Evolutionary conservation across 305 asterid species (phyloP), one percentile per base, ranked within the genome.

Genomic region (Solanum chacoense): DNA sequence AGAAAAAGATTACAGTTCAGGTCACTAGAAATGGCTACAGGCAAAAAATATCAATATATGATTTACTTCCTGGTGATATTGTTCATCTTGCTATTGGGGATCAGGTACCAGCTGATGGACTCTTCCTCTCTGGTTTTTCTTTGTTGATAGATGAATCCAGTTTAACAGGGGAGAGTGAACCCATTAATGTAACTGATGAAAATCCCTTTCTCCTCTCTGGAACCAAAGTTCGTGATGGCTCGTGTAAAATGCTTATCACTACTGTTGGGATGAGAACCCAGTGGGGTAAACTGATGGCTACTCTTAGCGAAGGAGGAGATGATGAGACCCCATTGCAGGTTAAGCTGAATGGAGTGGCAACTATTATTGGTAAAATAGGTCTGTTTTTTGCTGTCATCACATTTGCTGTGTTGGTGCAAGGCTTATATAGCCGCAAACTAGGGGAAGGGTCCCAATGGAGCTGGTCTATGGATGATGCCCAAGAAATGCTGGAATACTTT

Each of bases 191-290:
- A 89, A 91, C 96, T 10, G 85, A 95, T 35, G 94, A 91, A 89
- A 93, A 95, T 84, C 98, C 99, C 14, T 97, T 97, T 91, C 98
- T 97, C 89, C 94, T 95, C 14, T 97, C 99, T 65, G 99, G 99
- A 90, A 96, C 99, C 87, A 97, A 97, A 91, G 99, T 97, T 79
- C 98, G 95, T 89, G 98, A 97, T 90, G 99, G 99, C 14, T 97
- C 98, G 7, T 95, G 98, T 92, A 97, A 94, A 91, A 97, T 97
- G 99, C 93, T 97, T 74, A 93, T 97, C 76, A 96, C 98, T 87
- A 95, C 98, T 35, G 99, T 97, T 76, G 99, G 99, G 92, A 96
- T 96, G 99, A 95, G 97, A 90, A 96, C 99, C 65, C 99, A 96
- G 88, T 96, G 99, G 99, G 99, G 99, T 59, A 96, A 96, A 91